A percentile compares a stretch with the other conserved stretches of the same genome.
Conservation (phyloP, 2,329 filamentous ascomycete genomes). For the Paracorniculantispora psalliotae region DNA sequence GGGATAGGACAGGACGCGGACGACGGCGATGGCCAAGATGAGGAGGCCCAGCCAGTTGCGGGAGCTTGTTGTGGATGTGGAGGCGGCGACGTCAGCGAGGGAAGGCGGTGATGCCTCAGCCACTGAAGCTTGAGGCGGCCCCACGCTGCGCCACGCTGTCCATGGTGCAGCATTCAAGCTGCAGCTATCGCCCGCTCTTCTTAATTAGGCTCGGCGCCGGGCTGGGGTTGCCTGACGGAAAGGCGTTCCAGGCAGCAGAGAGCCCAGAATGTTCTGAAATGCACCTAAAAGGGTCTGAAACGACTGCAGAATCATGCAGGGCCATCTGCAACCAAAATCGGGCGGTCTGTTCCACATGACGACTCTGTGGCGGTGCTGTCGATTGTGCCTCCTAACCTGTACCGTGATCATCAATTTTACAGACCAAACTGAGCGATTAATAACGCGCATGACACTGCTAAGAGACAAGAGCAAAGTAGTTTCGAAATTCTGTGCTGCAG, state of each 20-base stretch:
- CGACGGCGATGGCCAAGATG: background rate
- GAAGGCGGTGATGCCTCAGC: slow-evolving; percentile 16
- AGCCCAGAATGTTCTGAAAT: background rate
- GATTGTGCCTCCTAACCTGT: background rate
- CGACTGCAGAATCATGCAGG: background rate
- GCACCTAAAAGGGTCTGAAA: background rate
- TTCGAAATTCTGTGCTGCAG: too few species aligned
- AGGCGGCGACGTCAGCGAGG: slow-evolving; percentile 15
- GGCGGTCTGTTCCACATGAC: background rate
- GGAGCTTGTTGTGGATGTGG: slow-evolving; percentile 13
- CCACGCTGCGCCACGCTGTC: background rate
- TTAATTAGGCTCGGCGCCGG: background rate
- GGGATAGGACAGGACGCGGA: background rate
- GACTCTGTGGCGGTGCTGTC: background rate
- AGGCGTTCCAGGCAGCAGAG: background rate
- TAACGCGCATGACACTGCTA: too few species aligned
- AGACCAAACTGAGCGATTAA: too few species aligned
- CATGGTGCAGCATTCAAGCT: background rate
- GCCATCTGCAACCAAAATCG: background rate
- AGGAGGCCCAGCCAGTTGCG: slow-evolving; percentile 13
- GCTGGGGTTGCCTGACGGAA: background rate
- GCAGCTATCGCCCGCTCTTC: background rate
- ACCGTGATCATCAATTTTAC: background rate
- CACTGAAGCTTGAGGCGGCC: slow-evolving; percentile 9
- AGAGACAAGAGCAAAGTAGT: too few species aligned